Percentiles rank a stretch among this genome's conserved stretches.
These are phyloP conservation scores for Nakazawaea molendinolei DNA, from an alignment of 805 yeast genomes.

Conservation along the genomic window DNA sequence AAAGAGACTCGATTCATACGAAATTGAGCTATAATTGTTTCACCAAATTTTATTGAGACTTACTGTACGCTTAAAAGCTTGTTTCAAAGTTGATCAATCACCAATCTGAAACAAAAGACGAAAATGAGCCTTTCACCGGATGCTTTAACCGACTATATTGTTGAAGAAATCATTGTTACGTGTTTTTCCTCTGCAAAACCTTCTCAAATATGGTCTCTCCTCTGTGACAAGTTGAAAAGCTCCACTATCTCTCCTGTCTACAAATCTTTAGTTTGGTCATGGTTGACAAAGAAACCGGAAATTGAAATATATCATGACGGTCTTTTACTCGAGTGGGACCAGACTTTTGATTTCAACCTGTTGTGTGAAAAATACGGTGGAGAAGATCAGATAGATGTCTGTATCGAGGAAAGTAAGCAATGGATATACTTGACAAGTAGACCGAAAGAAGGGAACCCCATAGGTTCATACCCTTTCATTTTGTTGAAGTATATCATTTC, in stretches of 20 bases:
- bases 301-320: constrained; percentile 15
- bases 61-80: too few relatives aligned
- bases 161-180: constrained; percentile 29
- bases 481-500: constrained; percentile 55
- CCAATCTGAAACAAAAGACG: not conserved
- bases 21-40: too few relatives aligned
- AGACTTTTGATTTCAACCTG: constrained; percentile 1
- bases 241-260: constrained; percentile 1
- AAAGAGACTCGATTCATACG: too few relatives aligned
- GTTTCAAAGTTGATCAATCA: not conserved
- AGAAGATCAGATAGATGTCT: constrained; percentile 17
- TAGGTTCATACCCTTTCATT: constrained; percentile 52
- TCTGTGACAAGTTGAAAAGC: constrained; percentile 13
- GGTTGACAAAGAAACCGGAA: constrained; percentile 27
- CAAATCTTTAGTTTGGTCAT: constrained; percentile 25
- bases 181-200: constrained; percentile 27
- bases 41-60: too few relatives aligned
- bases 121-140: constrained; percentile 23
- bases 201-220: constrained; percentile 26
- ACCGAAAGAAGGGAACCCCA: constrained; percentile 38
- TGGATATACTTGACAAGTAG: constrained; percentile 55
- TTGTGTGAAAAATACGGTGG: constrained; percentile 12
- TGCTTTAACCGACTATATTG: constrained; percentile 23
- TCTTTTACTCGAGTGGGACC: constrained; percentile 7
- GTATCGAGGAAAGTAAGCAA: constrained; percentile 47